These are phyloP conservation scores for Fusarium sp. DNA, from an alignment of 2,329 filamentous ascomycete genomes.

Conservation along the genomic window DNA sequence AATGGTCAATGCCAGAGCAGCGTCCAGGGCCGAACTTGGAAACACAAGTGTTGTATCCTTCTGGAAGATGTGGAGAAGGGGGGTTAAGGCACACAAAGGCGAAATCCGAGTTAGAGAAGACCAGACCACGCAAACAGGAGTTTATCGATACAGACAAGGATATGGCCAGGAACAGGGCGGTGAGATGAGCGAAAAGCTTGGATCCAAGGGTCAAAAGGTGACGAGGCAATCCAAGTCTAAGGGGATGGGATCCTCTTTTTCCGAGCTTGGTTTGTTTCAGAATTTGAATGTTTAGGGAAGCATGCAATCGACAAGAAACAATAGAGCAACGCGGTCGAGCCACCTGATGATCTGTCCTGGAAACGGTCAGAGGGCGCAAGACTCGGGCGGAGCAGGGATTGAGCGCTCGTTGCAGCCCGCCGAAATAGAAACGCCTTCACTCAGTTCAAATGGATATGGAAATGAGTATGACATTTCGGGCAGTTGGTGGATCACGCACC, in stretches of 20 bases:
- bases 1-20: conserved; percentile 33
- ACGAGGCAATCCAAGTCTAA: conserved; percentile 26
- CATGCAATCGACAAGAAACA: conserved; percentile 23
- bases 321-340: conserved; percentile 29
- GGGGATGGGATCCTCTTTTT: conserved; percentile 29
- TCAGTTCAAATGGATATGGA: background rate
- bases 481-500: background rate
- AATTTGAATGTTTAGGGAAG: conserved; percentile 16
- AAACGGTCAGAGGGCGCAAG: conserved; percentile 37
- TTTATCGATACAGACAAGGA: conserved; percentile 22
- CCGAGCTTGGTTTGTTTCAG: conserved; percentile 39
- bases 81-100: conserved; percentile 33
- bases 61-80: conserved; percentile 47
- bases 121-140: conserved; percentile 12
- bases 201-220: conserved; percentile 31
- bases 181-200: conserved; percentile 35
- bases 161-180: conserved; percentile 37
- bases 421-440: background rate
- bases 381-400: conserved; percentile 37
- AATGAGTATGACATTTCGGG: conserved; percentile 8
- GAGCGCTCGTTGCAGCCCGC: conserved; percentile 34
- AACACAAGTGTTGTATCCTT: conserved; percentile 42
- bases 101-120: conserved; percentile 36
- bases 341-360: conserved; percentile 32
- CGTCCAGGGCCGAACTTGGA: conserved; percentile 23